phyloP scores from a whole-genome alignment of 805 yeast species.

The Pichia ethanolica region DNA sequence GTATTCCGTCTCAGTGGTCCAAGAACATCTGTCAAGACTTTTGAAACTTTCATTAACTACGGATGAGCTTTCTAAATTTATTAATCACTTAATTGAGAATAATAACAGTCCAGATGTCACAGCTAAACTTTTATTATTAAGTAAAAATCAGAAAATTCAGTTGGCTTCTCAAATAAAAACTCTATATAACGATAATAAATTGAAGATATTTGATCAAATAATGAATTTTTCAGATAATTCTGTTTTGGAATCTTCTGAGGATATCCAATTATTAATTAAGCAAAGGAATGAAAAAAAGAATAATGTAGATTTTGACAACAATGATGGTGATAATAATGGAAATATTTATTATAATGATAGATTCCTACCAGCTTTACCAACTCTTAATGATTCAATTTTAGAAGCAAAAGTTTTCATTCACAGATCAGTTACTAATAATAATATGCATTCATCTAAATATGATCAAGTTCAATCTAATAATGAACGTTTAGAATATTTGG shows the following conservation, averaged over 20 bases:
- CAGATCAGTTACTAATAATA: conserved; percentile 59
- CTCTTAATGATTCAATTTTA: conserved; percentile 50
- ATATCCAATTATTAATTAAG: conserved; percentile 12
- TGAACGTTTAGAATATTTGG: conserved; percentile 84
- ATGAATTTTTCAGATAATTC: conserved; percentile 32
- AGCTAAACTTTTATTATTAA: conserved; percentile 42
- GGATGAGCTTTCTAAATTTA: conserved; percentile 31
- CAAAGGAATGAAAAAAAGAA: conserved; percentile 7
- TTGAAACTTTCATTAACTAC: conserved; percentile 50
- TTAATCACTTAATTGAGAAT: conserved; percentile 12
- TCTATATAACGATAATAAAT: conserved; percentile 38
- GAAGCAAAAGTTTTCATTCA: conserved; percentile 73
- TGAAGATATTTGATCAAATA: conserved; percentile 51
- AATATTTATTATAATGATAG: conserved; percentile 9
- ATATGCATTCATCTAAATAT: conserved; percentile 44
- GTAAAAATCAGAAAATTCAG: conserved; percentile 46
- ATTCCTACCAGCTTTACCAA: conserved; percentile 56
- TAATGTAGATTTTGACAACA: no score
- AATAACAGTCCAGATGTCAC: conserved; percentile 20
- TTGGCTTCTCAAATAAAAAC: conserved; percentile 56
- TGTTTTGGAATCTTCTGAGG: conserved; percentile 14
- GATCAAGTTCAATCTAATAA: conserved; percentile 63
- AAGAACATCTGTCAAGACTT: conserved; percentile 44
- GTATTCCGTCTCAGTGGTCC: conserved; percentile 45
- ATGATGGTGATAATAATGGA: conserved; percentile 4